Evolutionary conservation across 805 yeast species (phyloP).

Genomic region (Nakazawaea laoshanensis): DNA sequence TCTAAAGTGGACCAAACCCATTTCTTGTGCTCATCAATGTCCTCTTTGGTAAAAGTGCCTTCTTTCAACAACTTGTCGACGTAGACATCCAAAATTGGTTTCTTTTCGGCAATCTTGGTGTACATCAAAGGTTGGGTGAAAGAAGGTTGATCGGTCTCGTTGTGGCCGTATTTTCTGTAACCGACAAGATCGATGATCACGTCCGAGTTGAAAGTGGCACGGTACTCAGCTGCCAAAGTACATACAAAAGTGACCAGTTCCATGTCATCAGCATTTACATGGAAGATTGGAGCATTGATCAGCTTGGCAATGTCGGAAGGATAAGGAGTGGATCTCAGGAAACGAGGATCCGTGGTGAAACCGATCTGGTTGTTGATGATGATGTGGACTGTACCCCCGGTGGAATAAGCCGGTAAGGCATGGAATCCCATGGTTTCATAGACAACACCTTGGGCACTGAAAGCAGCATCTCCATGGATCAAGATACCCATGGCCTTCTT

Average conservation of each 20-base stretch:
- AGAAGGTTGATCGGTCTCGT: slow-evolving; percentile 98
- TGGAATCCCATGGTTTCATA: slow-evolving; percentile 97
- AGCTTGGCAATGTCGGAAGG: slow-evolving; percentile 97
- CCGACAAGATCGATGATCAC: slow-evolving; percentile 96
- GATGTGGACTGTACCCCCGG: slow-evolving; percentile 97
- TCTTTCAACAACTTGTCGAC: slow-evolving; percentile 71
- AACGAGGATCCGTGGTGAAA: slow-evolving; percentile 97
- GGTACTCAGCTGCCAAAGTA: slow-evolving; percentile 97
- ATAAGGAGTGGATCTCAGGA: slow-evolving; percentile 94
- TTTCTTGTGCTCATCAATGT: slow-evolving; percentile 90
- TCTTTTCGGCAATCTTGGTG: slow-evolving; percentile 80
- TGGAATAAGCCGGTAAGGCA: slow-evolving; percentile 86
- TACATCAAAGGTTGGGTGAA: slow-evolving; percentile 99
- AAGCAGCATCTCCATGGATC: slow-evolving; percentile 98
- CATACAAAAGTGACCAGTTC: slow-evolving; percentile 88
- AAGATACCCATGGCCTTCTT: slow-evolving; percentile 86
- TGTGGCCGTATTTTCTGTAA: slow-evolving; percentile 98
- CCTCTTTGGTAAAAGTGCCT: slow-evolving; percentile 83
- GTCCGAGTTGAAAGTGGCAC: slow-evolving; percentile 93
- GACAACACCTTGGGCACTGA: slow-evolving; percentile 98
- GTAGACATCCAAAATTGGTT: slow-evolving; percentile 82
- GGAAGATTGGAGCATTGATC: slow-evolving; percentile 97
- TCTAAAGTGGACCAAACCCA: slow-evolving; percentile 97
- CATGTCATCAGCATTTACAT: slow-evolving; percentile 96
- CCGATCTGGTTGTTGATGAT: slow-evolving; percentile 98